These are phyloP conservation scores for Gigaspora rosea DNA, from an alignment of 192 early-diverging fungal species.

Conservation along the genomic window DNA sequence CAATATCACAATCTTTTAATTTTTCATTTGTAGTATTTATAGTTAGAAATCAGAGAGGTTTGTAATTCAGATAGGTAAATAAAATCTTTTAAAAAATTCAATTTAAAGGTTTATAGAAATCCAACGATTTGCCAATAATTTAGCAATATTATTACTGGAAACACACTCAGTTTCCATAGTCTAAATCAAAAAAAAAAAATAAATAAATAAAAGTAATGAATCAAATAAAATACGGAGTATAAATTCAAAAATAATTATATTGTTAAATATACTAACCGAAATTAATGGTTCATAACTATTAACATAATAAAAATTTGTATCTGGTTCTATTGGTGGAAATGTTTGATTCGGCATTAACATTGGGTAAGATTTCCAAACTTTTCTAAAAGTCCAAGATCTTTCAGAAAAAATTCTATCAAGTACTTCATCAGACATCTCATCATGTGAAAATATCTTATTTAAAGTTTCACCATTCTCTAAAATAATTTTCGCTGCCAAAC, in stretches of 20 bases:
- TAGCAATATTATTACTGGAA: constrained; percentile 55
- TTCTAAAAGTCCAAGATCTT: constrained; percentile 52
- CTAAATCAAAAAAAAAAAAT: constrained; percentile 32
- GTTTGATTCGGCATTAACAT: constrained; percentile 42
- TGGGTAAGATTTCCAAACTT: constrained; percentile 66
- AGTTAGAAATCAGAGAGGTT: no score
- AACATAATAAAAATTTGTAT: constrained; percentile 51
- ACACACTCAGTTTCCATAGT: constrained; percentile 72
- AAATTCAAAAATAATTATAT: background rate
- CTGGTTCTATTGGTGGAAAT: constrained; percentile 30
- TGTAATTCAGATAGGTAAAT: no score
- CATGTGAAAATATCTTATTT: constrained; percentile 60
- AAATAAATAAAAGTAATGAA: background rate
- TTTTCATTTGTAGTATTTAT: no score
- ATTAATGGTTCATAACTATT: constrained; percentile 63
- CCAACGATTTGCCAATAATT: constrained; percentile 47
- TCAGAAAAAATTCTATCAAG: constrained; percentile 49
- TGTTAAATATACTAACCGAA: constrained; percentile 43
- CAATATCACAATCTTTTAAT: no score
- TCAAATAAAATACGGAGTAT: background rate
- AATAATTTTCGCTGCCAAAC: constrained; percentile 43
- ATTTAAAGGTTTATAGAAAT: no score
- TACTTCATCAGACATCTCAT: constrained; percentile 41
- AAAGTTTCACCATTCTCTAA: constrained; percentile 50
- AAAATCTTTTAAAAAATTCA: no score